Base-by-base conservation (phyloP, 2,329 filamentous ascomycete genomes). In the Paraconiothyrium brasiliense region DNA sequence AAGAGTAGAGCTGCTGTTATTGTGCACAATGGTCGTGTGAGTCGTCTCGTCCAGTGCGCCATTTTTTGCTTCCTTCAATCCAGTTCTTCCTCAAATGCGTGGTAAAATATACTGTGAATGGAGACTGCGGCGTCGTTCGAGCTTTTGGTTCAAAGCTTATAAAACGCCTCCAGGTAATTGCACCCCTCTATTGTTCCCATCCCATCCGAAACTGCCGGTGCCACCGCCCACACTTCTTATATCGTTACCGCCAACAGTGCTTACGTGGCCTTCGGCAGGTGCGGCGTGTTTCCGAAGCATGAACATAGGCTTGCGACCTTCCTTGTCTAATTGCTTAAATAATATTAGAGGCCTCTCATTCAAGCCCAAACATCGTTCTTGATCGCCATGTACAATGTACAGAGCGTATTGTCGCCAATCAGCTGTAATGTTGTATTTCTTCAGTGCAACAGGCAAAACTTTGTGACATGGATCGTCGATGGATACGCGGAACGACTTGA, bases 381-480 rank as follows among this genome's bases (percentile, higher is more conserved):
- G 93, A 73, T 98, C 94, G n/a, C 95, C 95, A 71, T 97, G 97
- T 4, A 99, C 95, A 76, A 99, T 99, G 76, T 98, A 99, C 35
- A 99, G 83, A 0, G 95, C 94, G 76, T 99, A 99, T 75, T 98
- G 93, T 70, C 96, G 92, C 92, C 94, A 97, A 54, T 97, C 94
- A 24, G 94, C 94, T 68, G 96, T 94, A 82, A 99, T 99, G 76
- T 98, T 95, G 81, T 99, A 99, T 78, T 97, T 97, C 77, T 96
- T 96, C 20, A 99, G 86, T 2, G 95, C 95, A 16, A 96, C 95
- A 1, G 95, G 95, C 1, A 99, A 85, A 32, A 99, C 95, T 78
- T 97, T 97, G 83, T 97, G 92, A 81, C 95, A 99, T 2, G 95
- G 95, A 74, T 99, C 95, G 70, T 99, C 95, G 87, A 98, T 96